Conservation (phyloP, 345 rosid species). For the Eucalyptus viminalis region DNA sequence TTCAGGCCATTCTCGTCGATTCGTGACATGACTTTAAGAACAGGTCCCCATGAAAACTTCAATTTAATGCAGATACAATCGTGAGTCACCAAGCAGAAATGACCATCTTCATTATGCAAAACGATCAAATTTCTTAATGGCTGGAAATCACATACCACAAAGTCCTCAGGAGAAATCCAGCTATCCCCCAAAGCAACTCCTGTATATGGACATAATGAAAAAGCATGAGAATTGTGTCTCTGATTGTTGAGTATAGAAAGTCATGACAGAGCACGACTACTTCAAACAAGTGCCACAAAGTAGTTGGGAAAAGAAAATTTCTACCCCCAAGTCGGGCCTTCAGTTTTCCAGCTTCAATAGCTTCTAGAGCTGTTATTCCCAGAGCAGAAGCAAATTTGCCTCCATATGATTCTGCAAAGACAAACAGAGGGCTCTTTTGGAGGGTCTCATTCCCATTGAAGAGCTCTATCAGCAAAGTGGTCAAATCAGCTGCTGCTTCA, state of each 20-base stretch:
- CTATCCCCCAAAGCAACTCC: conserved; percentile 38
- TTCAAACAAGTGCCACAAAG: background rate
- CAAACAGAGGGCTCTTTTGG: conserved; percentile 18
- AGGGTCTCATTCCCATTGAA: conserved; percentile 11
- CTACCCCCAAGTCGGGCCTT: conserved; percentile 31
- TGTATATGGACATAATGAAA: background rate
- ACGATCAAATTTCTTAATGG: background rate
- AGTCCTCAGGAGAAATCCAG: conserved; percentile 47
- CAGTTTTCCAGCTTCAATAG: conserved; percentile 23
- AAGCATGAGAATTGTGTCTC: background rate
- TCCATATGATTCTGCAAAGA: conserved; percentile 41
- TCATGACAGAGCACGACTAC: background rate
- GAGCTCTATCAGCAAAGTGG: conserved; percentile 17
- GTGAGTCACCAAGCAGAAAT: background rate
- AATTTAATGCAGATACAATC: background rate
- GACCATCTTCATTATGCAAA: background rate
- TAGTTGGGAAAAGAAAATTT: background rate
- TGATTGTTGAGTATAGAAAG: background rate
- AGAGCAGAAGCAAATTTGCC: conserved; percentile 39
- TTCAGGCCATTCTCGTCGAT: conserved; percentile 10
- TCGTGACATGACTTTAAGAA: conserved; percentile 28
- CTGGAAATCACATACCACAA: conserved; percentile 10
- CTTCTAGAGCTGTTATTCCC: conserved; percentile 13
- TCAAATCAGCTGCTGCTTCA: conserved; percentile 35
- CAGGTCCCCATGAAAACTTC: conserved; percentile 34